Evolutionary conservation across 768 basidiomycete species (phyloP), one percentile per base, ranked within the genome.

Genomic region (Multifurca ochricompacta): DNA sequence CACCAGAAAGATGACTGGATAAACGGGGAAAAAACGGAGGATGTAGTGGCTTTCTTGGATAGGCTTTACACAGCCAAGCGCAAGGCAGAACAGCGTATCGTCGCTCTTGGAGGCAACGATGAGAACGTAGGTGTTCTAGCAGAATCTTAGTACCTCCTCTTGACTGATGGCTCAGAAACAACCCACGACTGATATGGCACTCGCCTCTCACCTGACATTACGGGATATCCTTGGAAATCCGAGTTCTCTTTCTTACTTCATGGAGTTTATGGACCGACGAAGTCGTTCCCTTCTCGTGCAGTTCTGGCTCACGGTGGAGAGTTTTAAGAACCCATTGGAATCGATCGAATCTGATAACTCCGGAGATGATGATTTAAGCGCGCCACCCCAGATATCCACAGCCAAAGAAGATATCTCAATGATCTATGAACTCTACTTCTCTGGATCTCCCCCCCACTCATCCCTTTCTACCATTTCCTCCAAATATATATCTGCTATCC

Each of bases 191-290:
- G 71, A 56, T 68, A 72, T 72, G 1, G 64, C 64, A 36, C 64
- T 70, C 19, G 74, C 78, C 40, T 73, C 79, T 4, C 71, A 77
- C 10, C 69, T 88, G 21, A 74, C 78, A 0, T 74, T 95, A 4
- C 80, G 88, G 35, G 87, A 91, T 48, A 77, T 98, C 47, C 80
- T 99, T 3, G 74, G 83, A 21, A 93, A 91, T 61, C 94, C 95
- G 0, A 86, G 83, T 34, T 91, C 92, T 0, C 77, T 98, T 2
- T 91, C 90, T 2, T 95, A 96, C 67, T 90, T 95, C 71, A 93
- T 97, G 85, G 96, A 99, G 71, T 96, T 91, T 63, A 94, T 97
- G 91, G 96, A 98, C 62, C 80, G 96, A 13, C 80, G 87, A 7
- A 77, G 82, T 56, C 81, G 87, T 28, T 88, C 93, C 11, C 65